Evolutionary conservation across 345 rosid species (phyloP).

Genomic region (Citrus trifoliata): DNA sequence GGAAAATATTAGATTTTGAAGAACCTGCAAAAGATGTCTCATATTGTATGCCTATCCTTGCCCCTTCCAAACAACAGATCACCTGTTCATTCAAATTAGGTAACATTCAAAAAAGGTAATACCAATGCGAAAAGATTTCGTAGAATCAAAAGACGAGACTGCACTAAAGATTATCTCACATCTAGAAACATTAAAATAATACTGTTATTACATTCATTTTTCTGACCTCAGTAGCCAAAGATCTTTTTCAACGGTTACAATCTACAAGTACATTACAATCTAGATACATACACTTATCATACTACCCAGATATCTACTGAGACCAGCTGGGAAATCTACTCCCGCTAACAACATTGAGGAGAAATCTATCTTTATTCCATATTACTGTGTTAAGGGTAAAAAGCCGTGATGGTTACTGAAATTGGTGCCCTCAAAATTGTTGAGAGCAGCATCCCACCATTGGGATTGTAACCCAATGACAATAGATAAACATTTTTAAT

Average conservation of each 20-base stretch:
- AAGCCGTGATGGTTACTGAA: too few relatives aligned
- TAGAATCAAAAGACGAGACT: background rate
- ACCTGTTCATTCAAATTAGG: conserved; percentile 44
- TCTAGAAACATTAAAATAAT: background rate
- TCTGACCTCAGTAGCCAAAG: background rate
- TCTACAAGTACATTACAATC: too few relatives aligned
- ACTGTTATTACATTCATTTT: background rate
- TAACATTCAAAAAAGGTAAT: conserved; percentile 7
- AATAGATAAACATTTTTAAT: background rate
- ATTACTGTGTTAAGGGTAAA: too few relatives aligned
- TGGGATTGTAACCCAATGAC: too few relatives aligned
- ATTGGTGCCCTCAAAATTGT: too few relatives aligned
- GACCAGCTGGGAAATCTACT: too few relatives aligned
- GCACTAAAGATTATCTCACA: background rate
- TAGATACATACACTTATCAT: too few relatives aligned
- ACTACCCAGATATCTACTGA: too few relatives aligned
- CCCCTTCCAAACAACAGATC: conserved; percentile 83
- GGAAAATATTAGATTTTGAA: background rate
- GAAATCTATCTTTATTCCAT: too few relatives aligned
- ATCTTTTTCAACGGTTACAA: too few relatives aligned
- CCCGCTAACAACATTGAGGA: too few relatives aligned
- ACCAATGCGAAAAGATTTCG: background rate
- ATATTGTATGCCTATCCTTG: conserved; percentile 88
- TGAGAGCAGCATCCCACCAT: too few relatives aligned
- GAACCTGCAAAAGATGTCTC: conserved; percentile 95